These are phyloP conservation scores for Akebia trifoliata DNA, from an alignment of 164 flowering plant genomes.

Conservation along the genomic window DNA sequence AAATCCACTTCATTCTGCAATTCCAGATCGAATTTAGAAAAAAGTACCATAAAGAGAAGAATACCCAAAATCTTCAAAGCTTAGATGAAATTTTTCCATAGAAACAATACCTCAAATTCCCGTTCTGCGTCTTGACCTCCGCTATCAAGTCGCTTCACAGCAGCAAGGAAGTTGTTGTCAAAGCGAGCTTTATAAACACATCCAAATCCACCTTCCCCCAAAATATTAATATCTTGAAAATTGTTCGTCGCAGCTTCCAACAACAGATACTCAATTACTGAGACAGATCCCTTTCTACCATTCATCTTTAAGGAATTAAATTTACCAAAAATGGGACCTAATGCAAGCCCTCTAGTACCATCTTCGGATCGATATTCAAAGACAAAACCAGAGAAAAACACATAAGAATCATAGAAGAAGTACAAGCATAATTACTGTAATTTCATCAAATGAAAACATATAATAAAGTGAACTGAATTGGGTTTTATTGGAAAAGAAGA, in stretches of 20 bases:
- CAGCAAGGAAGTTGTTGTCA: constrained; percentile 46
- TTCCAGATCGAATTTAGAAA: neutral
- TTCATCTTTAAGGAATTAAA: constrained; percentile 33
- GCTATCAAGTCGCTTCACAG: constrained; percentile 64
- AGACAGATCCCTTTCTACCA: constrained; percentile 40
- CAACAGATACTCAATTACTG: constrained; percentile 50
- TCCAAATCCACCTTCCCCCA: constrained; percentile 84
- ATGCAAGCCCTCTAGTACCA: constrained; percentile 33
- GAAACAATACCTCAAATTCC: constrained; percentile 96
- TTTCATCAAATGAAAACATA: too few species aligned
- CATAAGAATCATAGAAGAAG: neutral
- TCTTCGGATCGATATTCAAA: constrained; percentile 27
- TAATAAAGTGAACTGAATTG: too few species aligned
- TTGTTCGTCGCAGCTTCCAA: constrained; percentile 64
- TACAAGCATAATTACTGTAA: neutral
- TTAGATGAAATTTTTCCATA: too few species aligned
- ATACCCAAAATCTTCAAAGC: too few species aligned
- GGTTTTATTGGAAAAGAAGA: neutral
- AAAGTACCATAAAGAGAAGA: too few species aligned
- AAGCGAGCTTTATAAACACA: constrained; percentile 71
- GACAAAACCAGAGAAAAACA: constrained; percentile 1
- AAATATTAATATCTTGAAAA: constrained; percentile 44
- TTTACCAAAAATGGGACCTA: constrained; percentile 35
- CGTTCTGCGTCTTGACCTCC: constrained; percentile 46
- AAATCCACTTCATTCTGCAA: constrained; percentile 83